Conservation (phyloP, 306 rosid species). For the Phaseolus lunatus region DNA sequence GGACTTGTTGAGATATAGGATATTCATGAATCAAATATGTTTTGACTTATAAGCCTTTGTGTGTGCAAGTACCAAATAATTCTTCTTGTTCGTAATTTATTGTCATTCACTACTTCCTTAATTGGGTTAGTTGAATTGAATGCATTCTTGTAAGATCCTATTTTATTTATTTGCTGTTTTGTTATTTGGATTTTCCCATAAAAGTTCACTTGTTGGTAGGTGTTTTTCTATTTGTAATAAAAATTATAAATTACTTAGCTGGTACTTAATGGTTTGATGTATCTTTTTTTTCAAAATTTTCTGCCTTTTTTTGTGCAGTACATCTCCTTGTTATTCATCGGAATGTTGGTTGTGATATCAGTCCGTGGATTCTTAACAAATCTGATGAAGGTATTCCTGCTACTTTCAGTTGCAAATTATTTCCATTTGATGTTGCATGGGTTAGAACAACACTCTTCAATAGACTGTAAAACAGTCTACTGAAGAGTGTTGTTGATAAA, state of each 20-base stretch:
- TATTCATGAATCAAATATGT: conserved; percentile 9
- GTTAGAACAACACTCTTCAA: too few species aligned
- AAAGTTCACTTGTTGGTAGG: not conserved
- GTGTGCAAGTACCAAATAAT: conserved; percentile 17
- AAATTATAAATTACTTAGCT: conserved; percentile 18
- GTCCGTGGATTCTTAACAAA: conserved; percentile 96
- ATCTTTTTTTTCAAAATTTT: conserved; percentile 1
- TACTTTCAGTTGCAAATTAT: conserved; percentile 38
- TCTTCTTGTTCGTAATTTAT: not conserved
- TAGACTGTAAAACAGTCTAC: conserved; percentile 1
- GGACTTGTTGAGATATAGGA: conserved; percentile 31
- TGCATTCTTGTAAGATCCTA: conserved; percentile 2
- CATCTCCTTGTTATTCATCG: conserved; percentile 88
- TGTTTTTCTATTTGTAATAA: conserved; percentile 22
- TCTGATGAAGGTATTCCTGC: conserved; percentile 87
- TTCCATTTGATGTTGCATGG: conserved; percentile 29
- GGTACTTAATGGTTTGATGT: conserved; percentile 30
- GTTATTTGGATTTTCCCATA: not conserved
- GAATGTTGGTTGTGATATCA: conserved; percentile 91
- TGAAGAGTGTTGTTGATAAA: not conserved
- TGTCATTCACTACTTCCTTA: not conserved
- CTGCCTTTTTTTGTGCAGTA: conserved; percentile 64
- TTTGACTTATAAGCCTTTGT: not conserved
- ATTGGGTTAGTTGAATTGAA: conserved; percentile 19
- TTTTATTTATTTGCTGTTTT: not conserved